Evolutionary conservation across 2,329 filamentous ascomycete genomes (phyloP), one percentile per base, ranked within the genome.

Genomic region (Pleoardoris graminearum): DNA sequence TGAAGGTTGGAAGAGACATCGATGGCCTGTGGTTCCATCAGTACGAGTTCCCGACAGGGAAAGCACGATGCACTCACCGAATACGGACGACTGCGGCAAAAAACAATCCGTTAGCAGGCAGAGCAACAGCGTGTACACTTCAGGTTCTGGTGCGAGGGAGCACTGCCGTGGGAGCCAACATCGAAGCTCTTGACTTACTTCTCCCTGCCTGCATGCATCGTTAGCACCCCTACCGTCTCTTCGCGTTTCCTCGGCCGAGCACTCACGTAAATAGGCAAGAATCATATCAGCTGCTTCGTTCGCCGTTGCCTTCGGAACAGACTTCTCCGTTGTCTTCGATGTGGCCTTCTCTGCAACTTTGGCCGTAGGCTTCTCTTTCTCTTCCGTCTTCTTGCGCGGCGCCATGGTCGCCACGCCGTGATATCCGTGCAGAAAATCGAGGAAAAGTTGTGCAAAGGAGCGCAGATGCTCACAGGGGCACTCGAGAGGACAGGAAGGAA

Each of bases 1-100:
- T 84, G 82, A 35, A 87, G 73, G 68, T 87, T 86, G 11, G 79
- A 75, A 49, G 81, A 84, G 36, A 86, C 75, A 42, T 87, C 84
- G 39, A 78, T 82, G 3, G 80, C 79, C 79, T 69, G 25, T 14
- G 4, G 4, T 19, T 11, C 7, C 19, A 33, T 62, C 19, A 59
- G 50, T 49, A 16, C n/a, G 22, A 8, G n/a, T 17, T 17, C 16
- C 16, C 17, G n/a, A 17, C 21, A 7, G 6, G n/a, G 37, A 21
- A 33, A 16, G 36, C 4, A 29, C 12, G 22, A 21, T 21, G 22
- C 16, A 62, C 74, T 50, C 61, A 81, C 80, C 11, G 80, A 83
- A 62, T 82, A 82, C 3, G 80, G 80, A 55, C 80, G 79, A 68
- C 79, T 81, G 58, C 32, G 16, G 12, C 17, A 32, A n/a, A 14